These are phyloP conservation scores for Saccharomyces hybrid DNA, from an alignment of 1,139 yeast species.

Conservation along the genomic window DNA sequence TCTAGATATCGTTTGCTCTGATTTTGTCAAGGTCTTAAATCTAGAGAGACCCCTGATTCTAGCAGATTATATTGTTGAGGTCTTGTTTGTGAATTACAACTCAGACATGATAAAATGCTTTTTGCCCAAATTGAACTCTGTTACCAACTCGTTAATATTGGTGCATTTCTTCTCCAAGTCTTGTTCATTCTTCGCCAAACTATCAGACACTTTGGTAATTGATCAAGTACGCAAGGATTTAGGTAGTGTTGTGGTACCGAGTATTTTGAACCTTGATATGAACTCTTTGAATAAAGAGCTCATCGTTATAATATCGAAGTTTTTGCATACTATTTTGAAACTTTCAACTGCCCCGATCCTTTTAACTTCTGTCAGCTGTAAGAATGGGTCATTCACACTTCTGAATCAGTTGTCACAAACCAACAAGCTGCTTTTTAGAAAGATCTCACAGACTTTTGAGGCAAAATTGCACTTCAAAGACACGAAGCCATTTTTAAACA, in stretches of 20 bases:
- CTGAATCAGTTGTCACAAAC: constrained; percentile 17
- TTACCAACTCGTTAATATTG: constrained; percentile 15
- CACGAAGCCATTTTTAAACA: constrained; percentile 7
- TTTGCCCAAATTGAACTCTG: constrained; percentile 20
- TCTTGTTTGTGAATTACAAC: constrained; percentile 28
- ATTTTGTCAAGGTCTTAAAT: constrained; percentile 21
- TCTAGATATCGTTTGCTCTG: constrained; percentile 13
- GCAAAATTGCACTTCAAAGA: constrained; percentile 19
- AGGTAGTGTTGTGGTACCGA: constrained; percentile 20
- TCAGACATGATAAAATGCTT: constrained; percentile 20
- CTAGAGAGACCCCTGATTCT: constrained; percentile 18
- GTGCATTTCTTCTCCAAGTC: constrained; percentile 26
- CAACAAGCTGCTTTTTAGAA: constrained; percentile 23
- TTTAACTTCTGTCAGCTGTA: constrained; percentile 12
- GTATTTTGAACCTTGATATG: constrained; percentile 14
- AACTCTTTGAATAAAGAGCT: constrained; percentile 15
- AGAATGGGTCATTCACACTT: constrained; percentile 14
- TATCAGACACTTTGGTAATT: constrained; percentile 25
- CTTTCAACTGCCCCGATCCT: constrained; percentile 12
- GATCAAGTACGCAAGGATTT: constrained; percentile 25
- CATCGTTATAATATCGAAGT: constrained; percentile 23
- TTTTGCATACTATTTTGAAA: constrained; percentile 20
- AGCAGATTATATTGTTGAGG: constrained; percentile 27
- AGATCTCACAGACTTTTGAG: constrained; percentile 18
- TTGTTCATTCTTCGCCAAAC: constrained; percentile 19